Conservation (phyloP, 1,139 yeast species). For the Saccharomyces hybrid region DNA sequence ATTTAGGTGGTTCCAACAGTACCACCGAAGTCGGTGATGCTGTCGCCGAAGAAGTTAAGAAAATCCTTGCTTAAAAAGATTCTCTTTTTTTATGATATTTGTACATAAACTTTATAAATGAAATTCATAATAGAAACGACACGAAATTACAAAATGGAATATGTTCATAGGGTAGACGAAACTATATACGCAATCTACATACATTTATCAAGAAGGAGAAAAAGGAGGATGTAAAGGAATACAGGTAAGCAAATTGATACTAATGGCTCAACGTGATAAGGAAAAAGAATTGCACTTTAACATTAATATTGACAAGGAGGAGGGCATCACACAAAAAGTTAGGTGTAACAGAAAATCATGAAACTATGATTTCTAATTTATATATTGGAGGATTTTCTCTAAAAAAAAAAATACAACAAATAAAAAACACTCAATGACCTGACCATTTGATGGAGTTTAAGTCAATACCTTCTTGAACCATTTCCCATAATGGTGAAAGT, state of each 20-base stretch:
- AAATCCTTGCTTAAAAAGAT: conserved; percentile 32
- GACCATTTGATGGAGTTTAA: conserved; percentile 93
- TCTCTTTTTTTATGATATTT: neutral
- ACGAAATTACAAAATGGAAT: neutral
- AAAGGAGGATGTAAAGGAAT: neutral
- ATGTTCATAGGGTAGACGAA: neutral
- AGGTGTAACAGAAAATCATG: neutral
- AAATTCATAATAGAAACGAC: conserved; percentile 1
- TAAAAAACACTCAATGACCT: conserved; percentile 50
- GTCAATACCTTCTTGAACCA: conserved; percentile 98
- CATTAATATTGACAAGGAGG: neutral
- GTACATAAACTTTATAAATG: neutral
- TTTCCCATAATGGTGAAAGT: conserved; percentile 95
- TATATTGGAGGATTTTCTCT: neutral
- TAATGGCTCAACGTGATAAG: neutral
- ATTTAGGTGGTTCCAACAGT: conserved; percentile 69
- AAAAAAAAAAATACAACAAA: neutral
- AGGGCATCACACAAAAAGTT: neutral
- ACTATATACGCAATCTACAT: neutral
- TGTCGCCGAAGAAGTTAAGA: conserved; percentile 61
- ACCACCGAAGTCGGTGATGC: conserved; percentile 94
- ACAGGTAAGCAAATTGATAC: neutral
- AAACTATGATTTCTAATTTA: neutral
- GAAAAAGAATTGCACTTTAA: neutral
- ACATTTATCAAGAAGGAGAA: neutral